phyloP scores from a whole-genome alignment of 1,284 basidiomycete genomes.

The Schizophyllum amplum region DNA sequence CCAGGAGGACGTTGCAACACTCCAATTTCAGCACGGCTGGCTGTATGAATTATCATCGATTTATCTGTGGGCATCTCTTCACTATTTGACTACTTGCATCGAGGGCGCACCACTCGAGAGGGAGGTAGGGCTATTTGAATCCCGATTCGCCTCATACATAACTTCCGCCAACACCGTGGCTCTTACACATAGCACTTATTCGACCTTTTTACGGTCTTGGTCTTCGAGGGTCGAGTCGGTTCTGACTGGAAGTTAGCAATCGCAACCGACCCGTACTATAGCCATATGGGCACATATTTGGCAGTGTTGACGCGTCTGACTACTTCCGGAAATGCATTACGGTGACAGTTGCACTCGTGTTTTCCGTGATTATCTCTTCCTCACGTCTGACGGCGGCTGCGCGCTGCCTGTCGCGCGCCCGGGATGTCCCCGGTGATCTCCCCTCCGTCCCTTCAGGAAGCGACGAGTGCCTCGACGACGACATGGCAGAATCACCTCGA shows the following conservation, averaged over 20 bases:
- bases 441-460: constrained; percentile 55
- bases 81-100: too few species aligned
- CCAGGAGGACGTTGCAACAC: too few species aligned
- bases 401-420: not conserved
- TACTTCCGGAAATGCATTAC: not conserved
- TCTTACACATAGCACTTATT: too few species aligned
- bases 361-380: not conserved
- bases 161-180: too few species aligned
- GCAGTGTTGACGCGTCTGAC: not conserved
- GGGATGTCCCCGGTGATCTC: constrained; percentile 23
- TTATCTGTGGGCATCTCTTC: too few species aligned
- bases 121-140: too few species aligned
- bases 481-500: constrained; percentile 76
- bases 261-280: not conserved
- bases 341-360: not conserved
- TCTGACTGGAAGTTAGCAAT: not conserved
- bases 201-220: too few species aligned
- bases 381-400: not conserved
- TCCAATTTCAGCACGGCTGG: too few species aligned
- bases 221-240: not conserved
- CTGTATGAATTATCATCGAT: too few species aligned
- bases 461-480: constrained; percentile 51
- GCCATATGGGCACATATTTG: not conserved
- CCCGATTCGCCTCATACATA: too few species aligned
- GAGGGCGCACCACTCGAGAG: too few species aligned